phyloP scores from a whole-genome alignment of 164 flowering plant species.

The Nelumbo lutea region DNA sequence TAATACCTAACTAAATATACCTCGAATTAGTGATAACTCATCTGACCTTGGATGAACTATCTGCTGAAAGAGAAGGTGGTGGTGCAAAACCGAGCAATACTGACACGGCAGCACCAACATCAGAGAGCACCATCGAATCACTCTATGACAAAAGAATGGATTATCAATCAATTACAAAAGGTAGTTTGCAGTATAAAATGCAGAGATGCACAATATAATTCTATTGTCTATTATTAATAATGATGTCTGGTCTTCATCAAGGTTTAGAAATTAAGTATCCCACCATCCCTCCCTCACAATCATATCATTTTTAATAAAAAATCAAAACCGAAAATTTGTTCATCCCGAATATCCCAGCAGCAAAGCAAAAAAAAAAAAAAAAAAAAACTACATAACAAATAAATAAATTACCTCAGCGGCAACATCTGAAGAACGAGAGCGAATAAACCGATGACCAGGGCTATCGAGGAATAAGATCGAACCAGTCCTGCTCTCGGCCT shows the following conservation, averaged over 20 bases:
- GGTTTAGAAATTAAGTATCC: too few species aligned
- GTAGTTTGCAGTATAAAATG: neutral
- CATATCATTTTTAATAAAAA: neutral
- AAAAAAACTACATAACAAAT: neutral
- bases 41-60: slow-evolving; percentile 62
- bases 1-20: too few species aligned
- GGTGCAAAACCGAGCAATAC: slow-evolving; percentile 91
- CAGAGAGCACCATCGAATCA: slow-evolving; percentile 40
- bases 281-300: too few species aligned
- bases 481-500: slow-evolving; percentile 36
- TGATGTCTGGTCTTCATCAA: too few species aligned
- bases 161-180: neutral
- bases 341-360: neutral
- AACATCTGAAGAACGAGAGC: slow-evolving; percentile 29
- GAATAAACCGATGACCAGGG: slow-evolving; percentile 25
- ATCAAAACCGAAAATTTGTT: neutral
- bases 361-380: neutral
- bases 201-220: neutral
- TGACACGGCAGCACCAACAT: slow-evolving; percentile 76
- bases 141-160: slow-evolving; percentile 32
- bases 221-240: neutral
- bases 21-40: neutral
- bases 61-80: slow-evolving; percentile 55
- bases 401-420: slow-evolving; percentile 23
- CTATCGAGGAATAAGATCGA: slow-evolving; percentile 48